Evolutionary conservation across 192 early-diverging fungal genomes (phyloP).

Genomic region (Coemansia furcata): DNA sequence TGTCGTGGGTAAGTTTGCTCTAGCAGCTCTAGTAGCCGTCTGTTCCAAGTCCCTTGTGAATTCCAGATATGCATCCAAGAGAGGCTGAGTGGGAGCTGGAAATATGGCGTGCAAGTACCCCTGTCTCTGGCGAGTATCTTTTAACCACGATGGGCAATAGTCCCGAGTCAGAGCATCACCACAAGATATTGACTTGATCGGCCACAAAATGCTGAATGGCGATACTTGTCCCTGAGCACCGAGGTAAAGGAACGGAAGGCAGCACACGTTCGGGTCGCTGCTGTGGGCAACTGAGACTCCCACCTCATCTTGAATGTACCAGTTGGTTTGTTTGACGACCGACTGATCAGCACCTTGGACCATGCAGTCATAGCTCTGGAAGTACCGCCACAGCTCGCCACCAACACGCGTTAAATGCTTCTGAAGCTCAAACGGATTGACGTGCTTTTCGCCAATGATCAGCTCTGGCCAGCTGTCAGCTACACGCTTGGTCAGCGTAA

Average conservation of each 20-base stretch:
- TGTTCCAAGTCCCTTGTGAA: constrained; percentile 22
- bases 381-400: constrained; percentile 45
- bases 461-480: constrained; percentile 33
- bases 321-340: constrained; percentile 33
- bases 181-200: constrained; percentile 53
- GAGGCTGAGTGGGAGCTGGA: constrained; percentile 32
- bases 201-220: constrained; percentile 66
- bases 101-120: constrained; percentile 59
- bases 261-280: constrained; percentile 58
- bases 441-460: constrained; percentile 29
- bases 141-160: constrained; percentile 59
- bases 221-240: constrained; percentile 51
- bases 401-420: constrained; percentile 40
- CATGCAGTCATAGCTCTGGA: constrained; percentile 48
- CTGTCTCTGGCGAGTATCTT: constrained; percentile 41
- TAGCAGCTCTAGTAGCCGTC: constrained; percentile 11
- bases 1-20: constrained; percentile 2
- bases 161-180: constrained; percentile 59
- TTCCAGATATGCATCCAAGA: constrained; percentile 29
- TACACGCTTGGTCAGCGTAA: constrained; percentile 34
- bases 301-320: constrained; percentile 60
- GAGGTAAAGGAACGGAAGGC: constrained; percentile 64
- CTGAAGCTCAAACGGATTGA: constrained; percentile 22
- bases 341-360: constrained; percentile 21
- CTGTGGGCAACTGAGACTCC: constrained; percentile 64